These are phyloP conservation scores for Mollisiaceae sp. DNA, from an alignment of 2,329 filamentous ascomycete genomes.

Conservation along the genomic window DNA sequence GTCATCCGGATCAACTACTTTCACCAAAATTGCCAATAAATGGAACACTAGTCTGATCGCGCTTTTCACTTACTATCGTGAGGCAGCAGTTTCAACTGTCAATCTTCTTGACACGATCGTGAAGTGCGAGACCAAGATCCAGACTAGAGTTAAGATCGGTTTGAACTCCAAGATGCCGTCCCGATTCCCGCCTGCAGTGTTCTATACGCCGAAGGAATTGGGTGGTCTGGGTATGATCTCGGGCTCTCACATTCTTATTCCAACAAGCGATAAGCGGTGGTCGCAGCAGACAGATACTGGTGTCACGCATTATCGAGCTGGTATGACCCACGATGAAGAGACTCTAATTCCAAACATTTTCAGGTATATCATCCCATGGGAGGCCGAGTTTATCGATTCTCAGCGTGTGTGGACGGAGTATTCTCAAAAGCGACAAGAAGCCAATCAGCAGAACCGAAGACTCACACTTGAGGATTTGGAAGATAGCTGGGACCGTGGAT, in stretches of 20 bases:
- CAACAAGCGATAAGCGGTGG: slow-evolving; percentile 97
- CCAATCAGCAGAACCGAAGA: slow-evolving; percentile 94
- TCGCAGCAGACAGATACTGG: slow-evolving; percentile 97
- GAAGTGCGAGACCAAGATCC: slow-evolving; percentile 99
- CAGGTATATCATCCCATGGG: slow-evolving; percentile 99
- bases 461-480: slow-evolving; percentile 95
- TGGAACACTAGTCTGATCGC: slow-evolving; percentile 99
- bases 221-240: slow-evolving; percentile 99
- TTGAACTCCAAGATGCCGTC: slow-evolving; percentile 99
- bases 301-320: slow-evolving; percentile 94
- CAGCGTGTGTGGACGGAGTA: slow-evolving; percentile 99
- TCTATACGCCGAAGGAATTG: slow-evolving; percentile 97
- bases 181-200: slow-evolving; percentile 96
- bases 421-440: slow-evolving; percentile 95
- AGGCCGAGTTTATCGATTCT: slow-evolving; percentile 98
- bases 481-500: slow-evolving; percentile 96
- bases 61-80: slow-evolving; percentile 97
- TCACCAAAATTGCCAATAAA: slow-evolving; percentile 99
- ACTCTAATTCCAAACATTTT: slow-evolving; percentile 99
- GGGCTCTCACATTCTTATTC: slow-evolving; percentile 95
- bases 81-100: slow-evolving; percentile 95
- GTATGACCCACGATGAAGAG: slow-evolving; percentile 98
- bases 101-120: slow-evolving; percentile 95
- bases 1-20: slow-evolving; percentile 98
- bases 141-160: slow-evolving; percentile 98